These are phyloP conservation scores for Ilex aquifolium DNA, from an alignment of 257 asterid species.

Conservation along the genomic window DNA sequence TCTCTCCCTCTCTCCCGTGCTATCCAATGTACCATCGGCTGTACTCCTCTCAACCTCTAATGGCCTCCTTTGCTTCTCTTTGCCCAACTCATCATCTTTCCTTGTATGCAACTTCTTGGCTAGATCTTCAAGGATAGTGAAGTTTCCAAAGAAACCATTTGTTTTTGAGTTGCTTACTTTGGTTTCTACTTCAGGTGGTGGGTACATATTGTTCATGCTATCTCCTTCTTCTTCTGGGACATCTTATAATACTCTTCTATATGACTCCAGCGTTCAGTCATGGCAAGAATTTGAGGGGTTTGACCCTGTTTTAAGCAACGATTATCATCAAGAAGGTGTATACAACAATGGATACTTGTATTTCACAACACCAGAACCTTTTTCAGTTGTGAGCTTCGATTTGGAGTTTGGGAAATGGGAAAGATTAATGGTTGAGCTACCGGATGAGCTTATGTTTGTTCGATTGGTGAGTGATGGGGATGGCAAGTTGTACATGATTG, in stretches of 20 bases:
- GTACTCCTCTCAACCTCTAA: constrained; percentile 35
- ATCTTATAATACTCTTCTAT: constrained; percentile 28
- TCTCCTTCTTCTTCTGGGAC: constrained; percentile 29
- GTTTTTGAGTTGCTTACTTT: constrained; percentile 41
- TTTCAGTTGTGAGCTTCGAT: constrained; percentile 21
- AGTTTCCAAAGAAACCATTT: constrained; percentile 42
- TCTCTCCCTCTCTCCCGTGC: constrained; percentile 32
- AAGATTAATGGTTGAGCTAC: constrained; percentile 17
- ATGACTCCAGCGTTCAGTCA: constrained; percentile 23
- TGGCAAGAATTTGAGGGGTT: constrained; percentile 37
- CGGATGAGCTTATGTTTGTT: constrained; percentile 37
- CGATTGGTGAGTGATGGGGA: constrained; percentile 42
- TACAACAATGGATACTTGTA: constrained; percentile 26
- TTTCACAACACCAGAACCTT: constrained; percentile 61
- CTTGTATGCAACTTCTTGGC: constrained; percentile 38
- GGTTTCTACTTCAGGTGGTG: constrained; percentile 17
- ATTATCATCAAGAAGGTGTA: constrained; percentile 44
- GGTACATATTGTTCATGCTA: constrained; percentile 33
- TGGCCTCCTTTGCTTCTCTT: constrained; percentile 55
- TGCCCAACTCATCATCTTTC: constrained; percentile 30
- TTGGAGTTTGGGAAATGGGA: constrained; percentile 50
- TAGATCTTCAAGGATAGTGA: constrained; percentile 30
- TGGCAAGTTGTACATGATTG: constrained; percentile 43
- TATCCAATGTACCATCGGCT: constrained; percentile 19
- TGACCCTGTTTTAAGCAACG: constrained; percentile 21